Conservation (phyloP, 2,329 filamentous ascomycete species). For the Colletotrichum plurivorum region DNA sequence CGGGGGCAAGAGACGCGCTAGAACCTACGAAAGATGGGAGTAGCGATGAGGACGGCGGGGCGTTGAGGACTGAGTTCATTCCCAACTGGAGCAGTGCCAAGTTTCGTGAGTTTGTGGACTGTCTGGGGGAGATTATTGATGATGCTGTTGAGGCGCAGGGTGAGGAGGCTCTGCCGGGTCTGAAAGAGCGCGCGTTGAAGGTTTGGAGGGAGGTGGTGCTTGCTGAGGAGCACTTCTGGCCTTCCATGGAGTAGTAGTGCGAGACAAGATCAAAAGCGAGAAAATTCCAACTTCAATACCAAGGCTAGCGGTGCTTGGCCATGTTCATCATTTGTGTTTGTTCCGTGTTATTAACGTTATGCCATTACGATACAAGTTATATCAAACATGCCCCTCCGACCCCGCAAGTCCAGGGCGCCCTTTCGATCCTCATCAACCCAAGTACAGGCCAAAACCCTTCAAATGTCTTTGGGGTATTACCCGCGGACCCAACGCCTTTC, state of each 20-base stretch:
- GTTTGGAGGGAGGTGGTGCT: constrained; percentile 66
- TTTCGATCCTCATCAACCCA: not conserved
- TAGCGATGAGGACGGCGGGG: constrained; percentile 74
- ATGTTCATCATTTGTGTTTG: no score
- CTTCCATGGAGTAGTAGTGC: constrained; percentile 43
- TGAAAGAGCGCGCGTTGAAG: constrained; percentile 56
- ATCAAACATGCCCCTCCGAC: not conserved
- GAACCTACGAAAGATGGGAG: constrained; percentile 25
- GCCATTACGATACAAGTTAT: not conserved
- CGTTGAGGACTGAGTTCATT: constrained; percentile 75
- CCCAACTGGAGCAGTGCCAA: constrained; percentile 76
- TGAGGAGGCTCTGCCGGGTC: constrained; percentile 46
- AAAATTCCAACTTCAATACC: no score
- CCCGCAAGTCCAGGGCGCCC: not conserved
- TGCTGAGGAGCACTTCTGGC: constrained; percentile 74
- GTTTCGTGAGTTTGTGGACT: constrained; percentile 72
- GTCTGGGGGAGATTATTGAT: constrained; percentile 69
- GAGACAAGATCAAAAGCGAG: not conserved
- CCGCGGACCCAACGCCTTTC: constrained; percentile 33
- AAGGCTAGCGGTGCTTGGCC: no score
- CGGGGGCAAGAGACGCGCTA: constrained; percentile 60
- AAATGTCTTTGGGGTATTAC: constrained; percentile 28
- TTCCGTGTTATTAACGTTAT: not conserved
- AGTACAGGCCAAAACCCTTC: not conserved
- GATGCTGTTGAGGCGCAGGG: constrained; percentile 59